Evolutionary conservation across 345 rosid species (phyloP), one percentile per base, ranked within the genome.

Genomic region (Trapa incisa): DNA sequence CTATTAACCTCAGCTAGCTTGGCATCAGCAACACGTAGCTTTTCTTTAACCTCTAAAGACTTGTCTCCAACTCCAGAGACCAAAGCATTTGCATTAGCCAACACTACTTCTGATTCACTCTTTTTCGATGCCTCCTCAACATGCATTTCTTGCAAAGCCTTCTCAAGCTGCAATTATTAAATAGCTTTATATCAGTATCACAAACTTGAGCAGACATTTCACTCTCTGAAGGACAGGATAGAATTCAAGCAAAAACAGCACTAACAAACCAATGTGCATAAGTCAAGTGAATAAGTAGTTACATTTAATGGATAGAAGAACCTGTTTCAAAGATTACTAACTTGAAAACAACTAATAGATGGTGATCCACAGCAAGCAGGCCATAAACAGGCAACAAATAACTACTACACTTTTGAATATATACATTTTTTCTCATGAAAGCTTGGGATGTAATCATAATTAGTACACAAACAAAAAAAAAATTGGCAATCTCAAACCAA

Each of bases 11-110:
- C 91, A 35, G 81, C 77, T 70, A 90, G 91, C 83, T 87, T 87
- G 62, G 80, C 81, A 66, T 80, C 89, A 68, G 87, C 88, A 64
- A 67, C 67, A n/a, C 33, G 74, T 65, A 85, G 65, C 80, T 82
- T 84, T 71, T 67, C 78, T 70, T 90, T 88, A 66, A 81, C 88
- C 70, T 79, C 94, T 56, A 77, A 35, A 67, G 91, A 75, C 64
- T 76, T 86, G 66, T 79, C 86, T 69, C 86, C 79, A 57, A 83
- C 76, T 65, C 87, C 87, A 73, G 58, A 71, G 75, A 84, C 81
- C 71, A 93, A 78, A 71, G 80, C 78, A 69, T 79, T 76, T 16
- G 89, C 94, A 75, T 87, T 84, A 71, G 85, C 74, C 81, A 88
- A 64, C 70, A 79, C 87, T 69, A 75, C 77, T 75, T 88, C 89